Evolutionary conservation across 345 rosid genomes (phyloP).

Genomic region (Hibiscus mutabilis): DNA sequence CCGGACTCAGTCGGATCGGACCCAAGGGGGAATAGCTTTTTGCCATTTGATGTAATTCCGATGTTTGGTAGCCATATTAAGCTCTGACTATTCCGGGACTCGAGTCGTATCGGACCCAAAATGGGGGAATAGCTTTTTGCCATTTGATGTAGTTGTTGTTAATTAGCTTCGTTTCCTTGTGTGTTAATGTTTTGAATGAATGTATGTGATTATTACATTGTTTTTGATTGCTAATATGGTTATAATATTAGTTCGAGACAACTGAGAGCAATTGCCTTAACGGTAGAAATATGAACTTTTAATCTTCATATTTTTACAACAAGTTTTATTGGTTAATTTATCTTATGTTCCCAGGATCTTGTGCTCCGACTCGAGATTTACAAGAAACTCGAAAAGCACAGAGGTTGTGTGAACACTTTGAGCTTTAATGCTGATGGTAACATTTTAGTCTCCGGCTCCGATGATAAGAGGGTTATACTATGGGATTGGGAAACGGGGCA

Average conservation of each 20-base stretch:
- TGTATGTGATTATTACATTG: neutral
- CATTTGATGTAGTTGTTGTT: neutral
- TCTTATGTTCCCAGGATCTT: neutral
- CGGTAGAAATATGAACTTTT: neutral
- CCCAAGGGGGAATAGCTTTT: too few species aligned
- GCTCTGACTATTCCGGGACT: too few species aligned
- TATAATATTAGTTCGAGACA: neutral
- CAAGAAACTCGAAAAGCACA: neutral
- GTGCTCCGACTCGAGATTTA: neutral
- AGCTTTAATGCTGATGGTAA: neutral
- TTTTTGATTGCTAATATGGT: too few species aligned
- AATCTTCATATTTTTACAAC: neutral
- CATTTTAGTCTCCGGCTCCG: neutral
- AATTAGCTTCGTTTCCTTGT: neutral
- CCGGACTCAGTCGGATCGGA: too few species aligned
- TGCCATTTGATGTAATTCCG: too few species aligned
- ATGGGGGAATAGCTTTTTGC: too few species aligned
- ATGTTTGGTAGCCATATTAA: too few species aligned
- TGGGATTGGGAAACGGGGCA: neutral
- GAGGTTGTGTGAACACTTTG: neutral
- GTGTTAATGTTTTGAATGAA: neutral
- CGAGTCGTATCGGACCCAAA: too few species aligned
- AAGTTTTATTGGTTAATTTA: neutral
- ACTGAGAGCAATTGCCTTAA: neutral
- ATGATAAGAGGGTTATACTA: neutral